phyloP scores from a whole-genome alignment of 2,329 filamentous ascomycete genomes.

The Monilinia laxa region DNA sequence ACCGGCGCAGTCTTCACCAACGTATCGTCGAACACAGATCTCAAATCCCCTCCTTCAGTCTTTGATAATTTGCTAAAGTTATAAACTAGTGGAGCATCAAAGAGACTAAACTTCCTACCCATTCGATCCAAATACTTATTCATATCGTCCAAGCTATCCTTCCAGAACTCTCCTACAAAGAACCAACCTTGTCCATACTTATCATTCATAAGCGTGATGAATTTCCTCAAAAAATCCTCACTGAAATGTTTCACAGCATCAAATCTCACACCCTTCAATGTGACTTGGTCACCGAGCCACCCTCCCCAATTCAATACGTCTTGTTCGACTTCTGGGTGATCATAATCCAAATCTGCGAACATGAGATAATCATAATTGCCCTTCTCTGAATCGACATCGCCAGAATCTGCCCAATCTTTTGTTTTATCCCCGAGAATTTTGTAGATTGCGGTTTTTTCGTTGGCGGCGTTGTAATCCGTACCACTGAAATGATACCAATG shows the following conservation, averaged over 20 bases:
- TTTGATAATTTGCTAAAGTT: conserved; percentile 63
- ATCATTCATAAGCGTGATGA: conserved; percentile 57
- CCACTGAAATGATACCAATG: conserved; percentile 67
- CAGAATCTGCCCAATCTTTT: conserved; percentile 63
- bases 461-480: conserved; percentile 61
- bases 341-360: conserved; percentile 70
- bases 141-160: conserved; percentile 55
- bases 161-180: conserved; percentile 70
- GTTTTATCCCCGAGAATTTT: conserved; percentile 59
- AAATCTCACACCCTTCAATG: conserved; percentile 64
- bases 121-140: conserved; percentile 57
- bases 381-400: conserved; percentile 57
- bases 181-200: conserved; percentile 56
- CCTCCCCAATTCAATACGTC: conserved; percentile 67
- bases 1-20: conserved; percentile 54
- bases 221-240: conserved; percentile 63
- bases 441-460: conserved; percentile 61
- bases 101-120: conserved; percentile 59
- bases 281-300: conserved; percentile 63
- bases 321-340: conserved; percentile 59
- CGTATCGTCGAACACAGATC: conserved; percentile 61
- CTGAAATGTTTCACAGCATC: conserved; percentile 74
- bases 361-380: conserved; percentile 72
- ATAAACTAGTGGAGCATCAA: conserved; percentile 67
- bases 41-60: conserved; percentile 56